phyloP scores from a whole-genome alignment of 768 basidiomycete species.

The Zangia roseola region DNA sequence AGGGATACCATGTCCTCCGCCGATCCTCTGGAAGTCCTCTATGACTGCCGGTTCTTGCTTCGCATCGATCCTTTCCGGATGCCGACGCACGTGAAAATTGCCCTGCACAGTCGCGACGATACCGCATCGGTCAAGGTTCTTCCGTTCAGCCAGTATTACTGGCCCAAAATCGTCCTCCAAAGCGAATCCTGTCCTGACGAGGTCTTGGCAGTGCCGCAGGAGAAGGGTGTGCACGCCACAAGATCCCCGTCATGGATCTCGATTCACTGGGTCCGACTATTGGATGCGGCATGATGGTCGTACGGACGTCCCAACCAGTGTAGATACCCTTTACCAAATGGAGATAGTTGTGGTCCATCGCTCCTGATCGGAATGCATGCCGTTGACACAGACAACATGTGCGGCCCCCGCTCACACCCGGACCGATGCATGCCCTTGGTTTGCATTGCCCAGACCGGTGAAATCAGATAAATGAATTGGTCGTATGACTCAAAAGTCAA shows the following conservation, averaged over 20 bases:
- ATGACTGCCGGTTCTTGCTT: slow-evolving; percentile 65
- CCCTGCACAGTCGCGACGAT: slow-evolving; percentile 21
- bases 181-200: slow-evolving; percentile 18
- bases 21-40: slow-evolving; percentile 43
- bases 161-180: slow-evolving; percentile 44
- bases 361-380: too few relatives aligned
- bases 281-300: slow-evolving; percentile 31
- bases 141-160: slow-evolving; percentile 44
- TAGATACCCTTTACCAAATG: too few relatives aligned
- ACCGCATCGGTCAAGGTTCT: slow-evolving; percentile 34
- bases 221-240: slow-evolving; percentile 2
- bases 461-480: not conserved
- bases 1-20: slow-evolving; percentile 13
- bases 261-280: slow-evolving; percentile 40
- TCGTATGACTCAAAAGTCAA: slow-evolving; percentile 38
- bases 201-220: slow-evolving; percentile 20
- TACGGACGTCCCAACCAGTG: not conserved
- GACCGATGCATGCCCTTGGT: too few relatives aligned
- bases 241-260: slow-evolving; percentile 42
- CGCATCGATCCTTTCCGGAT: slow-evolving; percentile 43
- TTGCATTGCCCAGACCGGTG: too few relatives aligned
- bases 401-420: too few relatives aligned
- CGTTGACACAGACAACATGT: too few relatives aligned
- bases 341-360: too few relatives aligned
- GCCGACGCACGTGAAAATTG: slow-evolving; percentile 36